These are phyloP conservation scores for Aspergillus unguis DNA, from an alignment of 2,329 filamentous ascomycete genomes.

Conservation along the genomic window DNA sequence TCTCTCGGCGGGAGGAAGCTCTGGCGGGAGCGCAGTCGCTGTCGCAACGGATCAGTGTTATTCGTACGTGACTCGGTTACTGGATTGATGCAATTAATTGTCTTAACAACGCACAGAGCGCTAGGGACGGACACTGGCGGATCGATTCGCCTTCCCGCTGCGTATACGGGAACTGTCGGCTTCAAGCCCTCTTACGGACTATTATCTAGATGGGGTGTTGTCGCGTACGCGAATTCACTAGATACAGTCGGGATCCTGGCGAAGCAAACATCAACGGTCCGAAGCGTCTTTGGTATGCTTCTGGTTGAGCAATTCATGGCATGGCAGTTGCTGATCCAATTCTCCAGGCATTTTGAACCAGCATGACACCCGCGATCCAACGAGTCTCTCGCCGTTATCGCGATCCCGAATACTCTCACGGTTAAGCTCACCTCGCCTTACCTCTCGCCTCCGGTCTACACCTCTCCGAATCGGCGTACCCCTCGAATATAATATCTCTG, in stretches of 20 bases:
- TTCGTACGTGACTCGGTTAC: conserved; percentile 44
- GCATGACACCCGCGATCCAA: conserved; percentile 71
- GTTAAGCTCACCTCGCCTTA: conserved; percentile 33
- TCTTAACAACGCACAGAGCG: conserved; percentile 48
- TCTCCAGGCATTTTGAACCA: conserved; percentile 51
- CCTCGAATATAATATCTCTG: conserved; percentile 80
- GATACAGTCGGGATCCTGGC: conserved; percentile 83
- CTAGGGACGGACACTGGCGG: conserved; percentile 93
- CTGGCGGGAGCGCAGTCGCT: conserved; percentile 86
- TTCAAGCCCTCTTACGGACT: conserved; percentile 92
- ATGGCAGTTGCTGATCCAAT: conserved; percentile 14
- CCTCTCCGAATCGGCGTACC: conserved; percentile 57
- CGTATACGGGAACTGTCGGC: conserved; percentile 77
- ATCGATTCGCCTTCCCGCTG: conserved; percentile 80
- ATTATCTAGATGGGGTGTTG: conserved; percentile 78
- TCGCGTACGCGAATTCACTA: conserved; percentile 88
- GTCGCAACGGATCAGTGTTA: conserved; percentile 64
- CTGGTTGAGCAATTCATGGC: background rate
- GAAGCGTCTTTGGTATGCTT: conserved; percentile 51
- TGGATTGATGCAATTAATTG: background rate
- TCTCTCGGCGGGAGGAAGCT: conserved; percentile 79
- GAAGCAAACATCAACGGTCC: conserved; percentile 50
- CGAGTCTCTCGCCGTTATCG: conserved; percentile 59
- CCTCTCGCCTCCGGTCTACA: conserved; percentile 23
- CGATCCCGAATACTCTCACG: conserved; percentile 50